These are phyloP conservation scores for Cytospora schulzeri DNA, from an alignment of 2,329 filamentous ascomycete species.

Conservation along the genomic window DNA sequence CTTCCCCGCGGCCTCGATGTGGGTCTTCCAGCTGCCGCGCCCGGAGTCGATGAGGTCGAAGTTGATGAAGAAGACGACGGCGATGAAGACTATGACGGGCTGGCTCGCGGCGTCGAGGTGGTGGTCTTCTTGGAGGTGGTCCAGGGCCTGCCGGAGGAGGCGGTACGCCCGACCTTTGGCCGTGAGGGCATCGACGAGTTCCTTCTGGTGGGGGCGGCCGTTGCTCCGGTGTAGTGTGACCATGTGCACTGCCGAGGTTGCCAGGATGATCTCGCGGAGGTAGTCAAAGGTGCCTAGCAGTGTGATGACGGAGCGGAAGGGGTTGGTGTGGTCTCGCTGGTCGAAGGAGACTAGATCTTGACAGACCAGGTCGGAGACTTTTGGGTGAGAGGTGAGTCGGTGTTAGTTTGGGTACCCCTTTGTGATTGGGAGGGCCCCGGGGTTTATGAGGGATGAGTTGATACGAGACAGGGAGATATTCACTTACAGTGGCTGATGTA, in stretches of 20 bases:
- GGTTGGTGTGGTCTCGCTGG: slow-evolving; percentile 44
- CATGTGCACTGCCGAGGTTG: slow-evolving; percentile 52
- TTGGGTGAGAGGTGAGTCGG: neutral
- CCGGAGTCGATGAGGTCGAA: slow-evolving; percentile 46
- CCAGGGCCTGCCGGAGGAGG: slow-evolving; percentile 44
- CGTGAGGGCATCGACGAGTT: slow-evolving; percentile 47
- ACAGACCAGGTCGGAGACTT: slow-evolving; percentile 55
- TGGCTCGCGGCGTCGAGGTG: slow-evolving; percentile 41
- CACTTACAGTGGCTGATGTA: slow-evolving; percentile 56
- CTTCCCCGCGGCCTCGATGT: slow-evolving; percentile 48
- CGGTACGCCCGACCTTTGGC: slow-evolving; percentile 49
- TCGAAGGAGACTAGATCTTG: slow-evolving; percentile 54
- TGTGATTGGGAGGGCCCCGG: neutral
- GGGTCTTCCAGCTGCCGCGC: slow-evolving; percentile 33
- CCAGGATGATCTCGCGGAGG: slow-evolving; percentile 50
- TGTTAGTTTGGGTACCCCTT: neutral
- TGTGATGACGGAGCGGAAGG: slow-evolving; percentile 49
- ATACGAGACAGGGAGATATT: neutral
- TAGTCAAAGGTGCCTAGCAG: slow-evolving; percentile 45
- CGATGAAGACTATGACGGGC: slow-evolving; percentile 43
- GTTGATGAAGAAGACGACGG: slow-evolving; percentile 53
- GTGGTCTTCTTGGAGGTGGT: slow-evolving; percentile 40
- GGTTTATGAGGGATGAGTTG: neutral
- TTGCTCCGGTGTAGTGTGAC: slow-evolving; percentile 44
- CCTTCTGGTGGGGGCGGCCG: slow-evolving; percentile 31